A percentile compares a stretch with the other conserved stretches of the same genome.
These are phyloP conservation scores for Hirschfeldia incana DNA, from an alignment of 345 rosid species.

Conservation along the genomic window DNA sequence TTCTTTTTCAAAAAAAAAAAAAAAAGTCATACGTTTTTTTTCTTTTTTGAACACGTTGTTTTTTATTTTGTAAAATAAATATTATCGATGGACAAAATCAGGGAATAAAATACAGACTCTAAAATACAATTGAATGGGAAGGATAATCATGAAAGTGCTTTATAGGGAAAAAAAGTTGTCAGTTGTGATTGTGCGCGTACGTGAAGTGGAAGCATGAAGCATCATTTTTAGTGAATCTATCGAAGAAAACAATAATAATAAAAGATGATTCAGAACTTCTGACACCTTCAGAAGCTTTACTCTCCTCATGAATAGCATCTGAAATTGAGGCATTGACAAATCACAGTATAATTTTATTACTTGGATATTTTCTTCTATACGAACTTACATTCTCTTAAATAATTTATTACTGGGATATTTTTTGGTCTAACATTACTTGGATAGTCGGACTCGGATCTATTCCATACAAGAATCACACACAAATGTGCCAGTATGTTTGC, in stretches of 20 bases:
- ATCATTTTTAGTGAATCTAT: constrained; percentile 36
- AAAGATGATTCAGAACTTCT: constrained; percentile 29
- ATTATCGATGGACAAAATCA: too few species aligned
- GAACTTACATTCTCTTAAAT: too few species aligned
- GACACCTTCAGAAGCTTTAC: constrained; percentile 34
- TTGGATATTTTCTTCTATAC: too few species aligned
- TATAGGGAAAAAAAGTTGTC: constrained; percentile 15
- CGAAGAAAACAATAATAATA: not conserved
- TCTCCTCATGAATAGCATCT: constrained; percentile 36
- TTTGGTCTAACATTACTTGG: too few species aligned
- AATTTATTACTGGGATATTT: too few species aligned
- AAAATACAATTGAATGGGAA: constrained; percentile 15
- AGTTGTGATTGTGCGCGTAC: constrained; percentile 41
- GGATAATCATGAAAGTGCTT: constrained; percentile 22
- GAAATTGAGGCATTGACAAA: constrained; percentile 6
- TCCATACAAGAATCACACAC: not conserved
- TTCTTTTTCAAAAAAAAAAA: too few species aligned
- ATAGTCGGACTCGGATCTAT: too few species aligned
- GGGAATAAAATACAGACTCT: too few species aligned
- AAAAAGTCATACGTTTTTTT: too few species aligned
- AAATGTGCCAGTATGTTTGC: not conserved
- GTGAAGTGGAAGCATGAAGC: constrained; percentile 39
- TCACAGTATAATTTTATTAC: not conserved
- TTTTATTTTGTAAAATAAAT: too few species aligned
- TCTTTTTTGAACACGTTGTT: too few species aligned